These are phyloP conservation scores for Ajuga chamaepitys DNA, from an alignment of 257 asterid genomes.

Conservation along the genomic window DNA sequence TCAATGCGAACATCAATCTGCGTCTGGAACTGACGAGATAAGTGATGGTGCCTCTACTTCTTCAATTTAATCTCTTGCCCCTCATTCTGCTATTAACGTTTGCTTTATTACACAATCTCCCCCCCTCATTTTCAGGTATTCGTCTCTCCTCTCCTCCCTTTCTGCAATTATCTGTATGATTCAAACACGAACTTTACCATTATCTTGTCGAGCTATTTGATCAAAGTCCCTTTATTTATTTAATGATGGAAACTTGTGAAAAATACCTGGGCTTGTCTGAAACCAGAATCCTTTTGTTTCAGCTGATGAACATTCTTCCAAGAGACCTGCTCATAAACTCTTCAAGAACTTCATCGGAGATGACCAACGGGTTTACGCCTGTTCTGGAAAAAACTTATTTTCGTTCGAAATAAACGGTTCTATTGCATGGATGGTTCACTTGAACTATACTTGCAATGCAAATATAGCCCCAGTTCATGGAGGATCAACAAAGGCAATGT, in stretches of 20 bases:
- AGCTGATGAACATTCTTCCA: slow-evolving; percentile 32
- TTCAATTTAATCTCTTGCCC: not conserved
- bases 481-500: slow-evolving; percentile 61
- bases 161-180: not conserved
- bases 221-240: not conserved
- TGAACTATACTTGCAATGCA: slow-evolving; percentile 50
- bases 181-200: no score
- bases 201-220: no score
- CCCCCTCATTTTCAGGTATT: slow-evolving; percentile 33
- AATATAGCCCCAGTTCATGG: slow-evolving; percentile 63
- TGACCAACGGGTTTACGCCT: slow-evolving; percentile 56
- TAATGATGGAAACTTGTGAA: not conserved
- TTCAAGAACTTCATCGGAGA: slow-evolving; percentile 68
- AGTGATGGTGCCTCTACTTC: not conserved
- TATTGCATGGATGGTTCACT: slow-evolving; percentile 56
- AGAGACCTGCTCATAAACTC: slow-evolving; percentile 28
- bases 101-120: slow-evolving; percentile 11
- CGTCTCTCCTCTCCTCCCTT: not conserved
- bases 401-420: slow-evolving; percentile 77
- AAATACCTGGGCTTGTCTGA: not conserved
- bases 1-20: no score
- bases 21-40: no score
- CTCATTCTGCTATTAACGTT: slow-evolving; percentile 15
- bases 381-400: slow-evolving; percentile 51
- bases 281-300: slow-evolving; percentile 11